phyloP scores from a whole-genome alignment of 345 rosid genomes.

The Arabidopsis arenosa region DNA sequence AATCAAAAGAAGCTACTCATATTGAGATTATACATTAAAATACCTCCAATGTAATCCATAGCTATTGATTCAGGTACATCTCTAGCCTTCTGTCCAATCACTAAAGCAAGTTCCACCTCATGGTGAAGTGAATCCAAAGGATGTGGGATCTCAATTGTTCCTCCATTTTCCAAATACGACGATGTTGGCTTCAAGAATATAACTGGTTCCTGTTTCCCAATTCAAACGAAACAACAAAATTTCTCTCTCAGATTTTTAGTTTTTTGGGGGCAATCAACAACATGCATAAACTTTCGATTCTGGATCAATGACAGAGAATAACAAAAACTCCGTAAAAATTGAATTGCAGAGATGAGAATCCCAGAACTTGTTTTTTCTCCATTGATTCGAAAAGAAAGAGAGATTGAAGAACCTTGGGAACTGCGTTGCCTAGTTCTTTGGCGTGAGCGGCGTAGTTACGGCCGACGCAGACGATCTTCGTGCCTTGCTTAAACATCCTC shows the following conservation, averaged over 20 bases:
- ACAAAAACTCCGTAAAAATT: not conserved
- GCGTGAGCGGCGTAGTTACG: constrained; percentile 99
- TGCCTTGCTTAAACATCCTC: constrained; percentile 68
- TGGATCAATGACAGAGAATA: not conserved
- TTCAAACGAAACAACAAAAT: not conserved
- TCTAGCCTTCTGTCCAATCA: constrained; percentile 76
- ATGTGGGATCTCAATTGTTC: constrained; percentile 90
- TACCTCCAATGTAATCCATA: constrained; percentile 92
- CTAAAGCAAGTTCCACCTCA: constrained; percentile 96
- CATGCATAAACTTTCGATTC: constrained; percentile 3
- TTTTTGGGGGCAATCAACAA: not conserved
- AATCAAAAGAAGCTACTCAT: not conserved
- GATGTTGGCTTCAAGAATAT: constrained; percentile 96
- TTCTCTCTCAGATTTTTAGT: not conserved
- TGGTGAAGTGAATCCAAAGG: constrained; percentile 73
- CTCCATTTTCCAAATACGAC: constrained; percentile 85
- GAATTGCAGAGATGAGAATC: not conserved
- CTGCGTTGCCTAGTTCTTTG: constrained; percentile 97
- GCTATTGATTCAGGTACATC: constrained; percentile 78
- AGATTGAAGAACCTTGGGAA: constrained; percentile 67
- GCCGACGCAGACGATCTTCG: constrained; percentile 94
- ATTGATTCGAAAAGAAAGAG: not conserved
- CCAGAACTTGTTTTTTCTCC: too few species aligned
- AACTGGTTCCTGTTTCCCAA: constrained; percentile 70
- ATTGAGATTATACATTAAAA: not conserved